Evolutionary conservation across 148 eudicot genomes (phyloP), one percentile per base, ranked within the genome.

Genomic region (Fagopyrum esculentum): DNA sequence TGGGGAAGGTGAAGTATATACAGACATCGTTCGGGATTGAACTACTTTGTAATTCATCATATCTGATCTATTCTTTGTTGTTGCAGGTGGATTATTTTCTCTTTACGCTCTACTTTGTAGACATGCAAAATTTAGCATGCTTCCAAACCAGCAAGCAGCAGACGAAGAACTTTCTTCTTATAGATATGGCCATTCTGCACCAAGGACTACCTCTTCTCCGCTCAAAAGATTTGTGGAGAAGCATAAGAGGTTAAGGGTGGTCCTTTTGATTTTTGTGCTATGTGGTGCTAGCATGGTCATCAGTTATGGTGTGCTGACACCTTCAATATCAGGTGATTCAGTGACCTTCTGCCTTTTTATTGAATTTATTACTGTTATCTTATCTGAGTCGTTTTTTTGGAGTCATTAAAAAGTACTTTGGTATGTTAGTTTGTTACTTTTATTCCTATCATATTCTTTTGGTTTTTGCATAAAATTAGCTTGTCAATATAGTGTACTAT

Each of bases 211-310:
- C 0, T 51, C 19, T 45, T 73, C 71, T 57, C 78, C 82, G 76
- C 86, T 71, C 86, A 85, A 86, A 79, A 76, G 45, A 80, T 85
- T 83, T 44, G 88, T 79, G 82, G 90, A 80, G 72, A 86, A 84
- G 74, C 85, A 84, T 71, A 92, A 86, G 79, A 63, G 75, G 71
- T 77, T 85, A 78, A 90, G 84, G 73, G 84, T 83, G 77, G 76
- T 87, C 71, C 76, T 92, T 74, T 72, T 93, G 75, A 55, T 93
- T 77, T 61, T 90, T 82, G 98, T 91, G 78, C 80, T 93, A 52
- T 78, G 86, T 89, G 98, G 98, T 26, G 80, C 90, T 78, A 87
- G 96, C 81, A 85, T 93, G 98, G 89, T 89, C 55, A 85, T 90
- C 76, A 85, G 87, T 70, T 93, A 93, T 82, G 96, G 91, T 6